Evolutionary conservation across 129 eudicot genomes (phyloP).

Genomic region (Helianthus annuus): HanXRQr2.0-SUNRISE NC_035434.2:54583093-54583592

Average conservation of each 20-base stretch:
- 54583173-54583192: conserved; percentile 19
- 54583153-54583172: conserved; percentile 14
- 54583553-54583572: background rate
- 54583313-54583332: background rate
- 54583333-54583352: background rate
- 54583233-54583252: conserved; percentile 37
- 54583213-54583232: conserved; percentile 29
- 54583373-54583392: too few species aligned
- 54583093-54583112: conserved; percentile 45
- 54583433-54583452: background rate
- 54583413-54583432: background rate
- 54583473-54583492: background rate
- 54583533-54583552: background rate
- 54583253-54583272: conserved; percentile 16
- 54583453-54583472: background rate
- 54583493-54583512: background rate
- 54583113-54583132: conserved; percentile 5
- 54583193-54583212: conserved; percentile 23
- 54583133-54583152: conserved; percentile 6
- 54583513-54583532: background rate
- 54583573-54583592: background rate
- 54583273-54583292: background rate
- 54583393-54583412: too few species aligned
- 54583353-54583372: too few species aligned
- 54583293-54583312: background rate